Base-by-base conservation (phyloP, 192 early-diverging fungal genomes). In the Backusella australiensis region DNA sequence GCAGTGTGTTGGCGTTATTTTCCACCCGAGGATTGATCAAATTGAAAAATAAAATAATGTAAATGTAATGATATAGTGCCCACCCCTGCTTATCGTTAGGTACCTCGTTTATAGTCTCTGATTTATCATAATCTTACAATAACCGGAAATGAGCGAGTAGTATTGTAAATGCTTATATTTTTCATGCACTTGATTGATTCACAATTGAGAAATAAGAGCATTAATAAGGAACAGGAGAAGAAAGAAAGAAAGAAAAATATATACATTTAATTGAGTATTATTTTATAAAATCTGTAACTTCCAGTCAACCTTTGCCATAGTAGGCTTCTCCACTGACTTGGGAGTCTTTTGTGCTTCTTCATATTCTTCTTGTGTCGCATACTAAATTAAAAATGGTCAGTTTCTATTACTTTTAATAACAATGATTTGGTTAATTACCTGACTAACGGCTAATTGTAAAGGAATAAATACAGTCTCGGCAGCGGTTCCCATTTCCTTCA, bases 391-490 rank as follows among this genome's bases (percentile, higher is more conserved):
- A 14, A 23, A 34, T 19, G 21, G 34, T 21, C 4, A 44, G 29
- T 36, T 42, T 15, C 19, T 49, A 49, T 59, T 46, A 21, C 52
- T 35, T 12, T 53, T 73, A 7, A 26, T 56, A 7, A 39, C 21
- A n/a, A 21, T 23, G 2, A 21, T 11, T 21, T 67, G 14, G 52
- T 63, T 29, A 26, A 35, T 74, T 80, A 80, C 78, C 56, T 73
- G 65, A 23, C 52, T 74, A 4, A 63, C 36, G 8, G 70, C 69
- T 36, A 83, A 63, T 53, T 83, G 77, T n/a, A 83, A 63, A 38
- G 86, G 85, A 7, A 88, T 86, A 83, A 93, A 93, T 9, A 91
- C 85, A 69, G 76, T 79, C 9, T 73, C 77, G 21, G 83, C 77
- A 1, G 80, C 77, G 1, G 23, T 75, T 14, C 83, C 71, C 15